Percentiles rank a stretch among this genome's conserved stretches.
Conservation (phyloP, 805 yeast genomes). For the Saccharomycopsis sp. region DNA sequence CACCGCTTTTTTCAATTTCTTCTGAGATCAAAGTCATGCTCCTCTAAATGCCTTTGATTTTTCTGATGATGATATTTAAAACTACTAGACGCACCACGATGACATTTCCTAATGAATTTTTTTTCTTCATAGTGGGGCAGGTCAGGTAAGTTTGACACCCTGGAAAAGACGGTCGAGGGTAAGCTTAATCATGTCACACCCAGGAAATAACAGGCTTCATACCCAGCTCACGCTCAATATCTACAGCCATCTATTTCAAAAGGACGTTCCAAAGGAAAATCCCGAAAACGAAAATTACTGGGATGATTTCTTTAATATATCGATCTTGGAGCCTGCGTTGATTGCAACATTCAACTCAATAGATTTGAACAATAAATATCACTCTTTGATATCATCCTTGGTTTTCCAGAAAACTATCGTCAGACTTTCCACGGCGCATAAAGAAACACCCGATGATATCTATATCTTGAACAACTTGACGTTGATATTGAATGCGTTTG, state of each 20-base stretch:
- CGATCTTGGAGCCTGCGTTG: slow-evolving; percentile 19
- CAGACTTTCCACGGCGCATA: neutral
- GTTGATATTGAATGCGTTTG: slow-evolving; percentile 17
- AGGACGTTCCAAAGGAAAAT: slow-evolving; percentile 2
- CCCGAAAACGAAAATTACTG: slow-evolving; percentile 13
- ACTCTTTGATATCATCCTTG: slow-evolving; percentile 1
- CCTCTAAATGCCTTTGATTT: too few relatives aligned
- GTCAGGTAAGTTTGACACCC: too few relatives aligned
- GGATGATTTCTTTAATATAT: slow-evolving; percentile 17
- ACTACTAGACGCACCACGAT: too few relatives aligned
- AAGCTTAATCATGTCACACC: too few relatives aligned
- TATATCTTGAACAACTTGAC: slow-evolving; percentile 14
- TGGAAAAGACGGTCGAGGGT: too few relatives aligned
- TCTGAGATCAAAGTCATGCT: too few relatives aligned
- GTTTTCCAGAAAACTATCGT: slow-evolving; percentile 3
- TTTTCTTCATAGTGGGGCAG: too few relatives aligned
- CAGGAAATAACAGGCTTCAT: slow-evolving; percentile 9
- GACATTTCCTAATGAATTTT: too few relatives aligned
- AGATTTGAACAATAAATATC: slow-evolving; percentile 2
- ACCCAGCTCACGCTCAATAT: slow-evolving; percentile 14
- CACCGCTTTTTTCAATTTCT: too few relatives aligned
- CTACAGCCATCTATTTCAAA: slow-evolving; percentile 14
- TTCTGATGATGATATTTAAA: too few relatives aligned
- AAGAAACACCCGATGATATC: slow-evolving; percentile 2
- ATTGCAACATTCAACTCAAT: slow-evolving; percentile 19